These are phyloP conservation scores for Aspergillus nidulans DNA, from an alignment of 495 filamentous ascomycete genomes.

Conservation along the genomic window DNA sequence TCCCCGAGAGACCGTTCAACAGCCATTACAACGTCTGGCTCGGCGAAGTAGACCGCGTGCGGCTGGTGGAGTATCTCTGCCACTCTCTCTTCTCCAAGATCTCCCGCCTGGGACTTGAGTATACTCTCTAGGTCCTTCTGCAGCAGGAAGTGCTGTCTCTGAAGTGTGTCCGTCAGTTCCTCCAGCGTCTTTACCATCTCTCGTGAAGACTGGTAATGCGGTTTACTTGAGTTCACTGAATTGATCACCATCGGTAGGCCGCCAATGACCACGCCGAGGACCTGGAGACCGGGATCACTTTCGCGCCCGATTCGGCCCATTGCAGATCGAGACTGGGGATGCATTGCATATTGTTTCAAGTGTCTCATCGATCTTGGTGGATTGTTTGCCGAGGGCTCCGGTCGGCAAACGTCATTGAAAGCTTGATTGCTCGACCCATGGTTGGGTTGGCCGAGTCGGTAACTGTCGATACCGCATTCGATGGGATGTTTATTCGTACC, in stretches of 20 bases:
- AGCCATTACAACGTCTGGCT: neutral
- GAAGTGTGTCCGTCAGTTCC: neutral
- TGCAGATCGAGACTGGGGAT: neutral
- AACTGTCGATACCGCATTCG: too few relatives aligned
- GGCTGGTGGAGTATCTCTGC: neutral
- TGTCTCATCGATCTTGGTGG: too few relatives aligned
- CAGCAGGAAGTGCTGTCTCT: neutral
- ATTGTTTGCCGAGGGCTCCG: too few relatives aligned
- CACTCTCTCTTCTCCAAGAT: neutral
- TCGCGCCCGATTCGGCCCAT: neutral
- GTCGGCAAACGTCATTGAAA: too few relatives aligned
- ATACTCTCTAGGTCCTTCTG: neutral
- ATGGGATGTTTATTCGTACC: too few relatives aligned
- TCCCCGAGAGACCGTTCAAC: neutral
- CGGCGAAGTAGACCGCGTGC: neutral
- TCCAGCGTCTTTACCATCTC: neutral
- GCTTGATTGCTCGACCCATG: too few relatives aligned
- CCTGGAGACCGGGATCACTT: neutral
- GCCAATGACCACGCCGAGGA: neutral
- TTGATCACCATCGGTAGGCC: neutral
- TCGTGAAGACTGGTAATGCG: neutral
- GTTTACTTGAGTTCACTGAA: neutral
- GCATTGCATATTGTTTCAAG: too few relatives aligned
- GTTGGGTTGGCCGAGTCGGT: too few relatives aligned
- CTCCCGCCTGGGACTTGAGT: neutral